These are phyloP conservation scores for Talaromyces adpressus DNA, from an alignment of 495 filamentous ascomycete species.

Conservation along the genomic window DNA sequence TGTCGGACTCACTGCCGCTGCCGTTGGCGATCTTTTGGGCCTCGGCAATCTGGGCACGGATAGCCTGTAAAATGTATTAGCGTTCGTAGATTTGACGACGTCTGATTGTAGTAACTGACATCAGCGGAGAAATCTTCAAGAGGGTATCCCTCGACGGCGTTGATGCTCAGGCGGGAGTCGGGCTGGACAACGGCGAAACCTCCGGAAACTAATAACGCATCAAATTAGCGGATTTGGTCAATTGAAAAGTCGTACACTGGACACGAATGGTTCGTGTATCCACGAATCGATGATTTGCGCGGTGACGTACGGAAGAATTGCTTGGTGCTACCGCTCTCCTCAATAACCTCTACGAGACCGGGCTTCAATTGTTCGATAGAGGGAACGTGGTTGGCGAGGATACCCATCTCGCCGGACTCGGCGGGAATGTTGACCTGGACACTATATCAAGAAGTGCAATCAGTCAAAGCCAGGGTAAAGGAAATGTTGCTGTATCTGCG, in stretches of 20 bases:
- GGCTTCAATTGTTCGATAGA: slow-evolving; percentile 99
- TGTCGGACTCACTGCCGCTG: slow-evolving; percentile 90
- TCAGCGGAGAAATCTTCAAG: slow-evolving; percentile 94
- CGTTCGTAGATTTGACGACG: not conserved
- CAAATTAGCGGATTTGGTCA: not conserved
- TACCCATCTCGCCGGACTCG: slow-evolving; percentile 98
- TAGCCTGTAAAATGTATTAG: slow-evolving; percentile 22
- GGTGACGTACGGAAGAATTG: slow-evolving; percentile 88
- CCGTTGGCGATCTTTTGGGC: slow-evolving; percentile 91
- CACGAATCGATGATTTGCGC: slow-evolving; percentile 9
- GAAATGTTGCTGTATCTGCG: not conserved
- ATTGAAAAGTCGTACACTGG: not conserved
- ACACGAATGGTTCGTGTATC: slow-evolving; percentile 6
- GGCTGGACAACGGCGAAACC: slow-evolving; percentile 97
- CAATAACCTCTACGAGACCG: slow-evolving; percentile 88
- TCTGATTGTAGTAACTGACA: slow-evolving; percentile 26
- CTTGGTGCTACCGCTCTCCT: slow-evolving; percentile 89
- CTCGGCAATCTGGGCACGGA: slow-evolving; percentile 64
- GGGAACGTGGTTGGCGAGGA: slow-evolving; percentile 97
- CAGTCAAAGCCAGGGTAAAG: not conserved
- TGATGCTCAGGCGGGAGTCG: slow-evolving; percentile 91
- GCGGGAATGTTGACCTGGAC: slow-evolving; percentile 98
- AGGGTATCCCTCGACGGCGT: slow-evolving; percentile 89
- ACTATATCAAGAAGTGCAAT: slow-evolving; percentile 34
- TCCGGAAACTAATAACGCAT: slow-evolving; percentile 64